Conservation (phyloP, 163 green algal species). For the Scenedesmus sp. region DNA sequence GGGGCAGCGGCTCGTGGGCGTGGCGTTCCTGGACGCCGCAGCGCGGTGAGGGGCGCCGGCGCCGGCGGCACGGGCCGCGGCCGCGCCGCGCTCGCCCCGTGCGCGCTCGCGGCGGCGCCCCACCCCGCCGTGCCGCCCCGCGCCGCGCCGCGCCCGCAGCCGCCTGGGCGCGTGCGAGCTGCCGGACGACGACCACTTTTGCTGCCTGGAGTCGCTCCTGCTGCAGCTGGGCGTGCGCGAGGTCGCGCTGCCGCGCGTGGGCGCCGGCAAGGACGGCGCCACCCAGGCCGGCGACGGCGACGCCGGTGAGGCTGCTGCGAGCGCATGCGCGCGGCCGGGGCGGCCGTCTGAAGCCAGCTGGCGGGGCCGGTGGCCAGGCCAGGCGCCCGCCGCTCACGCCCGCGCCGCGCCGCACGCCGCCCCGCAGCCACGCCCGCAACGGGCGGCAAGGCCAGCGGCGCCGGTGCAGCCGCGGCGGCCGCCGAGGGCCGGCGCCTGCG, state of each 20-base stretch:
- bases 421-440: conserved; percentile 37
- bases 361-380: not conserved
- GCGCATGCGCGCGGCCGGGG: not conserved
- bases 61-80: too few relatives aligned
- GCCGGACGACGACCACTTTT: conserved; percentile 87
- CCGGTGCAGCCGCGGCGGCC: conserved; percentile 15
- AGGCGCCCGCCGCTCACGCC: not conserved
- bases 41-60: not conserved
- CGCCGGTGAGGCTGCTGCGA: not conserved
- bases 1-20: conserved; percentile 57
- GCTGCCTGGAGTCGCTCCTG: conserved; percentile 76
- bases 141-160: conserved; percentile 34
- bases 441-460: conserved; percentile 18
- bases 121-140: not conserved
- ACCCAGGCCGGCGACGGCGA: too few relatives aligned
- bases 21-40: conserved; percentile 78
- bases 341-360: not conserved
- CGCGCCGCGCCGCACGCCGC: not conserved
- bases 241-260: conserved; percentile 78
- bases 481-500: conserved; percentile 48
- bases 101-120: not conserved
- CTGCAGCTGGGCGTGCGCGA: conserved; percentile 87
- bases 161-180: conserved; percentile 83
- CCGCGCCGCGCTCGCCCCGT: too few relatives aligned
- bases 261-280: not conserved